Percentiles rank a stretch among this genome's conserved stretches.
phyloP scores from a whole-genome alignment of 2,329 filamentous ascomycete genomes.

The Tolypocladium endophyticum region DNA sequence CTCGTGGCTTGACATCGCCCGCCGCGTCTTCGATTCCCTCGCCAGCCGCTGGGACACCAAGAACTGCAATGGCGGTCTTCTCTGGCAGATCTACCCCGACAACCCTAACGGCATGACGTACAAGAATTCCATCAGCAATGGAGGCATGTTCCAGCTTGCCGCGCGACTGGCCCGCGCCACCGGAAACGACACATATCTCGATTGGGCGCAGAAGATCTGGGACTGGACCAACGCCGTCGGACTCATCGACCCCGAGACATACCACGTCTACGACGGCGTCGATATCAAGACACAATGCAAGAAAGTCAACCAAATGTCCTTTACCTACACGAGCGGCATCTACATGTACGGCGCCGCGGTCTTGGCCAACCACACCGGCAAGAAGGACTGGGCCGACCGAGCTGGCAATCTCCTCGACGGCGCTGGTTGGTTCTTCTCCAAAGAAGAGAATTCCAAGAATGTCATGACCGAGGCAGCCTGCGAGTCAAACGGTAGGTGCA shows the following conservation, averaged over 20 bases:
- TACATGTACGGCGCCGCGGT: constrained; percentile 55
- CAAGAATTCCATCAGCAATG: constrained; percentile 75
- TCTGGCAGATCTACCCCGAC: constrained; percentile 71
- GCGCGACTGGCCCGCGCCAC: constrained; percentile 64
- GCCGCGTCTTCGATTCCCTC: constrained; percentile 65
- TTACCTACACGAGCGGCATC: constrained; percentile 56
- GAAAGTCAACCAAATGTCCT: constrained; percentile 41
- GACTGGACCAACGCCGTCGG: constrained; percentile 51
- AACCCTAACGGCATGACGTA: constrained; percentile 69
- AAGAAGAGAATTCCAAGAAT: constrained; percentile 39
- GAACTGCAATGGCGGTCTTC: constrained; percentile 60
- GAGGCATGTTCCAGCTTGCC: constrained; percentile 72
- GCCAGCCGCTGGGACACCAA: constrained; percentile 57
- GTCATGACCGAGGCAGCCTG: constrained; percentile 60
- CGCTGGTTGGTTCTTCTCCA: constrained; percentile 42
- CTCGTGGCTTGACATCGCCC: constrained; percentile 55
- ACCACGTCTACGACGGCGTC: constrained; percentile 54
- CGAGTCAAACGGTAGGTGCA: constrained; percentile 46
- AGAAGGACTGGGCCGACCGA: constrained; percentile 42
- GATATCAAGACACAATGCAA: constrained; percentile 43
- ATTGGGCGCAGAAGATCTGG: constrained; percentile 58
- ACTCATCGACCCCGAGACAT: constrained; percentile 41
- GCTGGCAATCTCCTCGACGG: constrained; percentile 41
- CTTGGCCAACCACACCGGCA: constrained; percentile 49
- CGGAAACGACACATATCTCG: constrained; percentile 51